Conservation (phyloP, 805 yeast genomes). For the Monosporozyma unispora region DNA sequence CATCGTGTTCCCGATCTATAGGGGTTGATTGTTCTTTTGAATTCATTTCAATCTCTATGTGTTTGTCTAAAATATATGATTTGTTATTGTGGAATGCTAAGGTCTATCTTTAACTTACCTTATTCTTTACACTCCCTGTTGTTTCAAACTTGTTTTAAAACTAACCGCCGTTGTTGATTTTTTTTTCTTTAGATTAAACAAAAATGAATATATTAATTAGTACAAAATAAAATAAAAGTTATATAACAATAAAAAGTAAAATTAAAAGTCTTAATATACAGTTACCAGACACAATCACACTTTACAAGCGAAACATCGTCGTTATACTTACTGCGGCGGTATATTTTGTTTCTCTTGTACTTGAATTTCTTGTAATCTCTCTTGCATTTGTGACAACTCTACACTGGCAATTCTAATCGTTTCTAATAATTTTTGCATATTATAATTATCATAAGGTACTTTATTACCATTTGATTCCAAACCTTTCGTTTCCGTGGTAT, state of each 20-base stretch:
- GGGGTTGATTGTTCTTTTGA: not conserved
- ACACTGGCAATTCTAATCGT: constrained; percentile 21
- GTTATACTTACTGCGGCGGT: not conserved
- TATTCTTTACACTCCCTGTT: not conserved
- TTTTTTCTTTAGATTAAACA: not conserved
- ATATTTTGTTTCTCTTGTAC: not conserved
- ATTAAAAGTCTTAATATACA: too few species aligned
- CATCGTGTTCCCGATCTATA: not conserved
- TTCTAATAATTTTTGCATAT: constrained; percentile 20
- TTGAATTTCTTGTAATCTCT: constrained; percentile 2
- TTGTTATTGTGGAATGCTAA: too few species aligned
- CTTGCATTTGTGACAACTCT: constrained; percentile 22
- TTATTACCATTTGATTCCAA: not conserved
- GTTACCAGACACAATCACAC: too few species aligned
- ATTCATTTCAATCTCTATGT: not conserved
- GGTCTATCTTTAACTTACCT: too few species aligned
- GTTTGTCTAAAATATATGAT: too few species aligned
- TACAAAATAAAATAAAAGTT: not conserved
- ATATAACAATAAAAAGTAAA: too few species aligned
- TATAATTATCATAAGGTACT: constrained; percentile 10
- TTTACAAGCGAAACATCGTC: not conserved
- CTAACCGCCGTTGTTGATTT: not conserved
- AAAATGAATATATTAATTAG: not conserved
- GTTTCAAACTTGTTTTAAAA: not conserved
- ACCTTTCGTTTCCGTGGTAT: not conserved